Percentiles rank a stretch among this genome's conserved stretches.
phyloP scores from a whole-genome alignment of 257 asterid genomes.

The Solanum pinnatisectum region DNA sequence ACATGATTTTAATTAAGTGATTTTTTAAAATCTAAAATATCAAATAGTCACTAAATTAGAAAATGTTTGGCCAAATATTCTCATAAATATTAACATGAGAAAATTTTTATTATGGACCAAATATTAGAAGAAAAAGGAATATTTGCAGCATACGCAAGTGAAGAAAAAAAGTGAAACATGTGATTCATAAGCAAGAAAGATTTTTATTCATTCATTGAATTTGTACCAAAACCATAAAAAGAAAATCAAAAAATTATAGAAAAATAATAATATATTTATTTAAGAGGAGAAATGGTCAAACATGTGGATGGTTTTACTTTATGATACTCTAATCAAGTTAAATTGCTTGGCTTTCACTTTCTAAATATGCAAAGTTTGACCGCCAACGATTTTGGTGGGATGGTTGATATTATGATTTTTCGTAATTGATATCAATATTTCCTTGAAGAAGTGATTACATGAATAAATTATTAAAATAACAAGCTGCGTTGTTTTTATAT shows the following conservation, averaged over 20 bases:
- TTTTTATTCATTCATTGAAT: not conserved
- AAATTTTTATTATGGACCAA: not conserved
- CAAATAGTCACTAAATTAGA: not conserved
- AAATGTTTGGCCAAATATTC: not conserved
- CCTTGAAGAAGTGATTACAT: not conserved
- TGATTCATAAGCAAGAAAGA: not conserved
- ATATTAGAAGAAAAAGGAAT: not conserved
- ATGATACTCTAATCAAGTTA: not conserved
- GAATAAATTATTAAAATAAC: too few species aligned
- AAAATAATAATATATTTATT: not conserved
- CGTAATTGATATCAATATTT: not conserved
- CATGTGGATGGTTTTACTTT: not conserved
- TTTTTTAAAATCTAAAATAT: not conserved
- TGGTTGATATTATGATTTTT: not conserved
- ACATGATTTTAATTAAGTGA: not conserved
- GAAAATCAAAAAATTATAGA: not conserved
- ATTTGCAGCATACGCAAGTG: not conserved
- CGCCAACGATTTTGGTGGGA: fast-evolving
- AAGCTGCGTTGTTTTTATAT: too few species aligned
- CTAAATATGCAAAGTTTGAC: not conserved
- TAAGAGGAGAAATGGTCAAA: not conserved
- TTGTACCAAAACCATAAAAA: not conserved
- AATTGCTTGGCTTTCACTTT: not conserved
- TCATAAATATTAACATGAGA: not conserved
- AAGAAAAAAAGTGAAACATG: not conserved